Evolutionary conservation across 805 yeast species (phyloP).

Genomic region (Candida schatavii): DNA sequence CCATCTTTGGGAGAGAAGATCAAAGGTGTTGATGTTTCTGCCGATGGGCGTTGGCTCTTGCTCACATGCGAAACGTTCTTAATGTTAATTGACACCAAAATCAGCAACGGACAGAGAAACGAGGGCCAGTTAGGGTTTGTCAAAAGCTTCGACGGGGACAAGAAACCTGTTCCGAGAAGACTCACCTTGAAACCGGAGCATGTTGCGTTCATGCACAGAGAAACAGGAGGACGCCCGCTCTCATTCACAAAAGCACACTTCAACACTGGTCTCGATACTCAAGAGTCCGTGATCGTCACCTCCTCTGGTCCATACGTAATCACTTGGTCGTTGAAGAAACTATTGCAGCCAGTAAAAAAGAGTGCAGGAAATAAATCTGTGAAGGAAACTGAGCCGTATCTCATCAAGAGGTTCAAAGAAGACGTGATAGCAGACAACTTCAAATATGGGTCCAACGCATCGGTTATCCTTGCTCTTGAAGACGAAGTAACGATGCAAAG

Average conservation of each 20-base stretch:
- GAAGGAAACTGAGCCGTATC: slow-evolving; percentile 41
- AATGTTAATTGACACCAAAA: slow-evolving; percentile 63
- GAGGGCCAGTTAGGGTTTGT: slow-evolving; percentile 61
- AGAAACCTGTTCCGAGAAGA: slow-evolving; percentile 67
- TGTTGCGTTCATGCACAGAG: slow-evolving; percentile 52
- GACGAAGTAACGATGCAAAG: slow-evolving; percentile 75
- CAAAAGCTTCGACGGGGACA: slow-evolving; percentile 59
- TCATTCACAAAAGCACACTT: slow-evolving; percentile 73
- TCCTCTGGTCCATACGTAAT: slow-evolving; percentile 81
- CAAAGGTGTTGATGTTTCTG: slow-evolving; percentile 64
- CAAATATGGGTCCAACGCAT: slow-evolving; percentile 66
- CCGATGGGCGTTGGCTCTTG: slow-evolving; percentile 78
- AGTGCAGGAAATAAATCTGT: neutral
- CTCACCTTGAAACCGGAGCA: slow-evolving; percentile 71
- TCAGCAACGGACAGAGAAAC: slow-evolving; percentile 57
- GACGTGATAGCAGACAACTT: slow-evolving; percentile 75
- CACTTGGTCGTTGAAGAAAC: slow-evolving; percentile 69
- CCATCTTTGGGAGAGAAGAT: slow-evolving; percentile 83
- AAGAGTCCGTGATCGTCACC: slow-evolving; percentile 70
- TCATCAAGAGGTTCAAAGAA: slow-evolving; percentile 59
- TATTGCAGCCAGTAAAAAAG: slow-evolving; percentile 46
- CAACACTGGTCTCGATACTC: slow-evolving; percentile 63
- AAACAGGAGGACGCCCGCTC: slow-evolving; percentile 46
- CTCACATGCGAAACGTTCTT: slow-evolving; percentile 77
- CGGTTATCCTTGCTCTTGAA: slow-evolving; percentile 69